Conservation (phyloP, 371 early-diverging fungal genomes). For the Rhizopus arrhizus region DNA sequence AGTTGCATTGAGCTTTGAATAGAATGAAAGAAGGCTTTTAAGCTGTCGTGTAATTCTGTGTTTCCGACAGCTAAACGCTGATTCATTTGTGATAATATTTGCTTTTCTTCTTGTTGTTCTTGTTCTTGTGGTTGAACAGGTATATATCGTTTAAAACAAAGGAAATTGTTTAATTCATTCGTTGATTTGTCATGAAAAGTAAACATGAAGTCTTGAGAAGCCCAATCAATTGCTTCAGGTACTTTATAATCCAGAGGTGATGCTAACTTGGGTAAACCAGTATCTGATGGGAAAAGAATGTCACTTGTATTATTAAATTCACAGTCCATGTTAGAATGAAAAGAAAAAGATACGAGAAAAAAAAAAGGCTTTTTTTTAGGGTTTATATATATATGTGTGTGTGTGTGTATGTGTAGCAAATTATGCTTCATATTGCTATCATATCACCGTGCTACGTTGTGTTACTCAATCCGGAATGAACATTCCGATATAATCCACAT, state of each 20-base stretch:
- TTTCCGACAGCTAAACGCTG: slow-evolving; percentile 18
- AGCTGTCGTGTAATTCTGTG: slow-evolving; percentile 26
- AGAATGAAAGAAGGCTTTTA: slow-evolving; percentile 25
- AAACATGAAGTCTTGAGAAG: slow-evolving; percentile 39
- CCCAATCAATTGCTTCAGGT: slow-evolving; percentile 47
- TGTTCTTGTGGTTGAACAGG: slow-evolving; percentile 19
- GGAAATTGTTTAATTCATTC: slow-evolving; percentile 21
- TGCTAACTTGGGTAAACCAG: slow-evolving; percentile 41
- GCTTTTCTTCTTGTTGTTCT: slow-evolving; percentile 24
- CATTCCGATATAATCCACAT: background rate
- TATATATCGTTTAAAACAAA: slow-evolving; percentile 27
- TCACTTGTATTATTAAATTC: slow-evolving; percentile 37
- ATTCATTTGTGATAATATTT: slow-evolving; percentile 25
- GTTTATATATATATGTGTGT: background rate
- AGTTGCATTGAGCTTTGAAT: slow-evolving; percentile 29
- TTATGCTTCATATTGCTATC: background rate
- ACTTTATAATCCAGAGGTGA: slow-evolving; percentile 35
- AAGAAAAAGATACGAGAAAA: slow-evolving; percentile 9
- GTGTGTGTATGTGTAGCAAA: background rate
- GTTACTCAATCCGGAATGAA: background rate
- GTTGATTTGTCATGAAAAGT: slow-evolving; percentile 36
- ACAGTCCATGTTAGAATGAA: slow-evolving; percentile 24
- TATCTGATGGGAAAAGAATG: slow-evolving; percentile 46
- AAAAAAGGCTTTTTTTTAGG: background rate
- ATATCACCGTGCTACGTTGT: background rate